A percentile compares a stretch with the other conserved stretches of the same genome.
Conservation (phyloP, 805 yeast species). For the Spathaspora arborariae region DNA sequence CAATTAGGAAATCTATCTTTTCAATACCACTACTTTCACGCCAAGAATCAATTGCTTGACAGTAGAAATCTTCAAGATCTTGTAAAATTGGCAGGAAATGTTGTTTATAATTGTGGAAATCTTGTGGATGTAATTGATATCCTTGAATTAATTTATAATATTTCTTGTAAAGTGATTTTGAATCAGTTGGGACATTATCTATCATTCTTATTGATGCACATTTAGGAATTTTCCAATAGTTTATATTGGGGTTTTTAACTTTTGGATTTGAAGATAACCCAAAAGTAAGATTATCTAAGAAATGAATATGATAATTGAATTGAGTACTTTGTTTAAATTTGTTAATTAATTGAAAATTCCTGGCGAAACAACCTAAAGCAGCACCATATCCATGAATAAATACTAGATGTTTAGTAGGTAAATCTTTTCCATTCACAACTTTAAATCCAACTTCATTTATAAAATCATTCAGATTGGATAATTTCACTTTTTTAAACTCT, state of each 20-base stretch:
- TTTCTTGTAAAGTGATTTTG: constrained; percentile 30
- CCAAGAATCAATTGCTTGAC: constrained; percentile 65
- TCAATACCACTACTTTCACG: constrained; percentile 44
- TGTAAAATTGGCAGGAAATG: constrained; percentile 35
- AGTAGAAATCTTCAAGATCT: constrained; percentile 53
- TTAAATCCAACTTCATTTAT: constrained; percentile 35
- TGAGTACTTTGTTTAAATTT: constrained; percentile 14
- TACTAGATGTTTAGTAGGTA: constrained; percentile 39
- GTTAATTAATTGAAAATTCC: constrained; percentile 44
- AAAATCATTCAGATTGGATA: constrained; percentile 22
- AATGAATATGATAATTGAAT: constrained; percentile 44
- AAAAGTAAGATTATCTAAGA: constrained; percentile 47
- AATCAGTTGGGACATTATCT: constrained; percentile 24
- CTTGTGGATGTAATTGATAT: constrained; percentile 22
- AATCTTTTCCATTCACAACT: constrained; percentile 20
- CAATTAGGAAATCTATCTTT: constrained; percentile 57
- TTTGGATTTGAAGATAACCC: constrained; percentile 51
- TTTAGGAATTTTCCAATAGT: constrained; percentile 17
- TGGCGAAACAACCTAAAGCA: constrained; percentile 52
- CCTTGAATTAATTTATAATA: constrained; percentile 39
- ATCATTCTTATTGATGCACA: constrained; percentile 22
- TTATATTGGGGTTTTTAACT: constrained; percentile 16
- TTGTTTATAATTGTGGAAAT: constrained; percentile 27
- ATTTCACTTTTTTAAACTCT: constrained; percentile 13
- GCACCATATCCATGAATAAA: constrained; percentile 60